These are phyloP conservation scores for Saccharomycopsis crataegensis DNA, from an alignment of 1,139 yeast species.

Conservation along the genomic window DNA sequence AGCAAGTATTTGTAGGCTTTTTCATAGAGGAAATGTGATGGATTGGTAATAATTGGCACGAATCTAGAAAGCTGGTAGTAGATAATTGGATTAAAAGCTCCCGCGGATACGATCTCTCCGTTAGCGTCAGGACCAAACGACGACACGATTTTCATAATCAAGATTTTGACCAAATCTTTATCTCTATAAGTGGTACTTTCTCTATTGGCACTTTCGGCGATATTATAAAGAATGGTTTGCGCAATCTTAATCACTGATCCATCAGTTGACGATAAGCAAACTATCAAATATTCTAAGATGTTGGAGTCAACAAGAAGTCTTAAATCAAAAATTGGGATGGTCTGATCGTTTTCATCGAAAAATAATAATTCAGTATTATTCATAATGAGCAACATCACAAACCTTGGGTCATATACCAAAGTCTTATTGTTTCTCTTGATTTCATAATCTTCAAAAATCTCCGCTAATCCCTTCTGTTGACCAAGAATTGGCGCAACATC, in stretches of 20 bases:
- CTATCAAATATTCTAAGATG: conserved; percentile 49
- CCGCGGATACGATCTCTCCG: neutral
- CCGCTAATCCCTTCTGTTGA: conserved; percentile 23
- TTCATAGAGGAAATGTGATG: conserved; percentile 68
- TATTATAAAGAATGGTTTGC: conserved; percentile 35
- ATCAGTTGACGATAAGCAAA: conserved; percentile 49
- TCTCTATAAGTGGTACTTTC: conserved; percentile 45
- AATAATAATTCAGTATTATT: conserved; percentile 57
- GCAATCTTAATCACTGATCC: conserved; percentile 42
- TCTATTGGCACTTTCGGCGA: conserved; percentile 32
- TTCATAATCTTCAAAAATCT: conserved; percentile 26
- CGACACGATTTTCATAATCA: conserved; percentile 52
- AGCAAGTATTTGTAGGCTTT: conserved; percentile 55
- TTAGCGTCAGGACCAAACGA: conserved; percentile 31
- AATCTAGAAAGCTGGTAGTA: conserved; percentile 46
- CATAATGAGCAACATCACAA: conserved; percentile 46
- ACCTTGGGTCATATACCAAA: conserved; percentile 49
- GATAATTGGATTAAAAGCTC: conserved; percentile 32
- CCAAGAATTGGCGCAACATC: neutral
- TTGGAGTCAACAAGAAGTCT: conserved; percentile 52
- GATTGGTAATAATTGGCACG: conserved; percentile 52
- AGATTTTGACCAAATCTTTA: conserved; percentile 46
- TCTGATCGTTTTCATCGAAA: conserved; percentile 26
- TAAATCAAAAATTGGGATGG: conserved; percentile 37
- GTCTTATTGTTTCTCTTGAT: conserved; percentile 15